phyloP scores from a whole-genome alignment of 2,329 filamentous ascomycete genomes.

The Diaporthe sp. region DNA sequence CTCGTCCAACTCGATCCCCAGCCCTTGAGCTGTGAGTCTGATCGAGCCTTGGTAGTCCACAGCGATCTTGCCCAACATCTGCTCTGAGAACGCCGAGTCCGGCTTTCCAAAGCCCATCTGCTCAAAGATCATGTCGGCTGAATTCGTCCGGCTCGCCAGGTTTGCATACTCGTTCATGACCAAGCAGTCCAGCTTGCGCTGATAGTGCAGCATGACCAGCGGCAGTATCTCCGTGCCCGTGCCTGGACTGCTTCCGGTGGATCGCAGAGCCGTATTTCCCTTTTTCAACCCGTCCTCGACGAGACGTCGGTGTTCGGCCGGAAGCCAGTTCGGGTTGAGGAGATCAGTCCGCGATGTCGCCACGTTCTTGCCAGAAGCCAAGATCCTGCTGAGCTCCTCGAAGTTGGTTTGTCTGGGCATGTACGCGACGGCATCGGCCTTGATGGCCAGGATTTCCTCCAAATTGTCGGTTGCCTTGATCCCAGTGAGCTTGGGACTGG shows the following conservation, averaged over 20 bases:
- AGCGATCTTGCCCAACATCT: not conserved
- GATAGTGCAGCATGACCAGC: not conserved
- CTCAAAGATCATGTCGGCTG: conserved; percentile 14
- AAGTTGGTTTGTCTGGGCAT: conserved; percentile 13
- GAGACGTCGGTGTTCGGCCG: not conserved
- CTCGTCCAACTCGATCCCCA: conserved; percentile 15
- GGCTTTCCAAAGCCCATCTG: conserved; percentile 10
- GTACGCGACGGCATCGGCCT: not conserved
- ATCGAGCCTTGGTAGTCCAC: not conserved
- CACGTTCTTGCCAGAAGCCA: not conserved
- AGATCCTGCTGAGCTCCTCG: not conserved
- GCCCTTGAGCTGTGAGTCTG: not conserved
- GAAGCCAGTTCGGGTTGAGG: not conserved
- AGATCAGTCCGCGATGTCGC: not conserved
- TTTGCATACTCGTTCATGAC: conserved; percentile 13
- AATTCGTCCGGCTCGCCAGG: not conserved
- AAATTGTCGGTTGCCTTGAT: not conserved
- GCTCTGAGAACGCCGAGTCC: not conserved
- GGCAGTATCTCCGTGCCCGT: conserved; percentile 5
- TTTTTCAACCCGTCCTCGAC: not conserved
- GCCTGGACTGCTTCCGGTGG: not conserved
- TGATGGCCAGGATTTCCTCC: not conserved
- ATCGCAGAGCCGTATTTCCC: not conserved
- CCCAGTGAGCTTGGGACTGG: not conserved
- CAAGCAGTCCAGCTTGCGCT: conserved; percentile 15